Conservation (phyloP, 2,329 filamentous ascomycete genomes). For the Hymenotorrendiella dingleyae region DNA sequence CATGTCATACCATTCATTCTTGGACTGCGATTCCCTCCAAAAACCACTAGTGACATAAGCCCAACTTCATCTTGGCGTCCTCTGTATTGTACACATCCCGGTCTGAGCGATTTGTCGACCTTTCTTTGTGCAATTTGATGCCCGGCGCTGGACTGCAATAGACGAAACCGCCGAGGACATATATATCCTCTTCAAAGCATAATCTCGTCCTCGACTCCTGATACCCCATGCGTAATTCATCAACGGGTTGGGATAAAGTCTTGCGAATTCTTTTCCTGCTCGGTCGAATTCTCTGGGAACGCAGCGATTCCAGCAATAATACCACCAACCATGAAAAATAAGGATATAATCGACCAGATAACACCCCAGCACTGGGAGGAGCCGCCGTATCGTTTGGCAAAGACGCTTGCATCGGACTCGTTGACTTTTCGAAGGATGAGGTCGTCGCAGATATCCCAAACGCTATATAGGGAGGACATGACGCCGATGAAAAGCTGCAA, state of each 20-base stretch:
- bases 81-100: no score
- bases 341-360: conserved; percentile 68
- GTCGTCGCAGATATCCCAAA: conserved; percentile 83
- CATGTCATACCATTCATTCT: no score
- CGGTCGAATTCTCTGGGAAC: conserved; percentile 62
- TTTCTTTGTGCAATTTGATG: no score
- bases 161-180: no score
- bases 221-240: no score
- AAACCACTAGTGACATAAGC: no score
- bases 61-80: no score
- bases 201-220: no score
- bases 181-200: no score
- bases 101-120: no score
- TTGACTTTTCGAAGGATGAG: conserved; percentile 77
- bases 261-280: conserved; percentile 65
- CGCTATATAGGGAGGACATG: conserved; percentile 74
- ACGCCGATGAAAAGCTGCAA: conserved; percentile 67
- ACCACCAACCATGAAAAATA: conserved; percentile 64
- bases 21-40: no score
- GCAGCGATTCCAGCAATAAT: conserved; percentile 74
- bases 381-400: conserved; percentile 71
- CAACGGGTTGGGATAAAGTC: conserved; percentile 54
- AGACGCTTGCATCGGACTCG: conserved; percentile 71
- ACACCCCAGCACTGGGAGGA: conserved; percentile 78
- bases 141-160: no score